phyloP scores from a whole-genome alignment of 208 protist species.

The Acanthamoeba royreba region DNA sequence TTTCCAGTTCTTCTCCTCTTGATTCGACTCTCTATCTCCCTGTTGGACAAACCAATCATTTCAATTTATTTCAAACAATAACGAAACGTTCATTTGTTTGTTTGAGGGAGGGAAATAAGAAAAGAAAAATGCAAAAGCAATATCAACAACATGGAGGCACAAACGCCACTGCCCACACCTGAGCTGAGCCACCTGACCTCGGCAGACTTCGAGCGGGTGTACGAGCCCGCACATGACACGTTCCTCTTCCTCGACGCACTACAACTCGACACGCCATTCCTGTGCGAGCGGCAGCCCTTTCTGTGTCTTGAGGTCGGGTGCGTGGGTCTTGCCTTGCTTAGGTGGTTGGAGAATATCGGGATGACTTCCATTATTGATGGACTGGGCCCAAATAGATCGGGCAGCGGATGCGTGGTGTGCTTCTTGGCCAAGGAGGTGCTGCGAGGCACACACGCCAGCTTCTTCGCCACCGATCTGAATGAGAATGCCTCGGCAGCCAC shows the following conservation, averaged over 20 bases:
- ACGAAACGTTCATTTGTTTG: background rate
- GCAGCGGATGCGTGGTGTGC: slow-evolving; percentile 63
- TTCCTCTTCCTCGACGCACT: slow-evolving; percentile 65
- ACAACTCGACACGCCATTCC: slow-evolving; percentile 8
- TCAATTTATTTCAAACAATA: too few relatives aligned
- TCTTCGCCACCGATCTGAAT: slow-evolving; percentile 61
- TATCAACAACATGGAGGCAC: background rate
- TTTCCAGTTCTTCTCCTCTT: background rate
- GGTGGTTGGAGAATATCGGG: background rate
- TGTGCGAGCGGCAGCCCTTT: background rate
- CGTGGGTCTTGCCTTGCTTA: too few relatives aligned
- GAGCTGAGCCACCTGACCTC: slow-evolving; percentile 37
- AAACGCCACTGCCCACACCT: background rate
- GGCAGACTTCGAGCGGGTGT: slow-evolving; percentile 61
- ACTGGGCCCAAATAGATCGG: background rate
- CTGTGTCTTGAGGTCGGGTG: slow-evolving; percentile 55
- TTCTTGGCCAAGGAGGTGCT: slow-evolving; percentile 31
- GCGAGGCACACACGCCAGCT: background rate
- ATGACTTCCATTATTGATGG: background rate
- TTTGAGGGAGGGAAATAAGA: background rate
- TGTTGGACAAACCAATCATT: background rate
- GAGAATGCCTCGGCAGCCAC: slow-evolving; percentile 2
- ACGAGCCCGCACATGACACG: slow-evolving; percentile 63
- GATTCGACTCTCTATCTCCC: background rate
- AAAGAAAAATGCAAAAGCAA: background rate